Evolutionary conservation across 2,329 filamentous ascomycete species (phyloP).

Genomic region (Teratosphaeria nubilosa): DNA sequence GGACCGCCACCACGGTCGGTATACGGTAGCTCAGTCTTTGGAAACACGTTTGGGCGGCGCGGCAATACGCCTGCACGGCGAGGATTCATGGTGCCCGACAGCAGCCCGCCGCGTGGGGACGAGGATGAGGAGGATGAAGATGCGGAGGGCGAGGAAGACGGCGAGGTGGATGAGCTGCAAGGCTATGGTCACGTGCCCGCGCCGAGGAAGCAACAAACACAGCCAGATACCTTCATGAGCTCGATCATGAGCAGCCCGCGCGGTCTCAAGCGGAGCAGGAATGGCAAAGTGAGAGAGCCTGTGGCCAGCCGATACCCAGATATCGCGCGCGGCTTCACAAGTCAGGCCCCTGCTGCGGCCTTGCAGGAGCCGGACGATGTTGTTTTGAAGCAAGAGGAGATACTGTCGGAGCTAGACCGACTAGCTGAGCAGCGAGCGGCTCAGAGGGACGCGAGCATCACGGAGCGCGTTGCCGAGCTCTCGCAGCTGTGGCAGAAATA

Average conservation of each 20-base stretch:
- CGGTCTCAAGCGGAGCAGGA: conserved; percentile 30
- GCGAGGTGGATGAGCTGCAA: conserved; percentile 25
- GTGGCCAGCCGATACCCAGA: conserved; percentile 55
- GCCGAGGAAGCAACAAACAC: conserved; percentile 3
- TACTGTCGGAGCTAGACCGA: conserved; percentile 41
- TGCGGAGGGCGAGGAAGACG: conserved; percentile 24
- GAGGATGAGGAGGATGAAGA: conserved; percentile 4
- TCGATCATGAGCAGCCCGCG: conserved; percentile 18
- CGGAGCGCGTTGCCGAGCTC: conserved; percentile 18
- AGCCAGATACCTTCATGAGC: conserved; percentile 9
- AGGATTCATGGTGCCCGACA: conserved; percentile 27
- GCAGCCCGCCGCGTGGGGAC: conserved; percentile 25
- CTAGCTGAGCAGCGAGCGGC: conserved; percentile 7
- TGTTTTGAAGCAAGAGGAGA: conserved; percentile 64
- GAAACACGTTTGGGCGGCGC: conserved; percentile 19
- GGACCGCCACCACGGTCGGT: conserved; percentile 26
- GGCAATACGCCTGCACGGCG: conserved; percentile 13
- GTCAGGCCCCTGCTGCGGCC: conserved; percentile 41
- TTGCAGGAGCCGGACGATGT: conserved; percentile 62
- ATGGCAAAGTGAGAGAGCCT: conserved; percentile 29
- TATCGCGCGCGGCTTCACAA: conserved; percentile 61
- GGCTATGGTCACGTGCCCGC: conserved; percentile 9
- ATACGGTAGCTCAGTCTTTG: conserved; percentile 24
- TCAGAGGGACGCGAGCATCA: background rate
- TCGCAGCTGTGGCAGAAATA: conserved; percentile 19